Conservation (phyloP, 1,284 basidiomycete genomes). For the Apiotrichum brassicae region DNA sequence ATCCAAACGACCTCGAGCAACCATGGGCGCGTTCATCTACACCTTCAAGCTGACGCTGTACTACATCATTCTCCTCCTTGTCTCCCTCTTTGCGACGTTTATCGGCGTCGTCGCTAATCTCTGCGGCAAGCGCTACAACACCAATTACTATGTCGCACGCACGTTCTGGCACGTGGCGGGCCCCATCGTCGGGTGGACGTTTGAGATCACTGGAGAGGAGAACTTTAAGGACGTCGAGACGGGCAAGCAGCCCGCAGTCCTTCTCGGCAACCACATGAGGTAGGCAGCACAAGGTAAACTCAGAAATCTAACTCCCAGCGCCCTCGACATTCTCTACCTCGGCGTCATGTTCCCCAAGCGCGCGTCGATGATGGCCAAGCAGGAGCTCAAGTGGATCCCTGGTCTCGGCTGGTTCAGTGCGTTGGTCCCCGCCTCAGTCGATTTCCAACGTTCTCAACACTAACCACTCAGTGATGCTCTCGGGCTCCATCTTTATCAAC, state of each 20-base stretch:
- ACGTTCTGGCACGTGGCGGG: constrained; percentile 71
- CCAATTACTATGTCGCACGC: constrained; percentile 77
- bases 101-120: constrained; percentile 64
- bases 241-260: constrained; percentile 55
- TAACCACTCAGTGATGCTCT: constrained; percentile 59
- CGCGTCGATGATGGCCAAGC: constrained; percentile 90
- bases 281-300: too few species aligned
- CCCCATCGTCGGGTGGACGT: constrained; percentile 62
- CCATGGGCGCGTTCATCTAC: constrained; percentile 35
- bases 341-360: constrained; percentile 80
- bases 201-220: constrained; percentile 81
- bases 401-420: constrained; percentile 76
- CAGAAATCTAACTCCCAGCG: too few species aligned
- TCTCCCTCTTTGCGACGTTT: constrained; percentile 69
- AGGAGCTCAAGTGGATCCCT: constrained; percentile 76
- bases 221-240: constrained; percentile 55
- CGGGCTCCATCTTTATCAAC: constrained; percentile 89
- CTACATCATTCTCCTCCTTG: constrained; percentile 63
- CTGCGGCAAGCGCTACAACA: constrained; percentile 67
- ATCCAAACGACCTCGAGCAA: too few species aligned
- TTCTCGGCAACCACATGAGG: constrained; percentile 89
- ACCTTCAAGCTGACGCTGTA: constrained; percentile 68
- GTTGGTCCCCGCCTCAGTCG: constrained; percentile 16
- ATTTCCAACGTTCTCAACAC: background rate
- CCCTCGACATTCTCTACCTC: constrained; percentile 78